Evolutionary conservation across 2,329 filamentous ascomycete species (phyloP), one percentile per base, ranked within the genome.

Genomic region (Aspergillus pseudoviridinutans): DNA sequence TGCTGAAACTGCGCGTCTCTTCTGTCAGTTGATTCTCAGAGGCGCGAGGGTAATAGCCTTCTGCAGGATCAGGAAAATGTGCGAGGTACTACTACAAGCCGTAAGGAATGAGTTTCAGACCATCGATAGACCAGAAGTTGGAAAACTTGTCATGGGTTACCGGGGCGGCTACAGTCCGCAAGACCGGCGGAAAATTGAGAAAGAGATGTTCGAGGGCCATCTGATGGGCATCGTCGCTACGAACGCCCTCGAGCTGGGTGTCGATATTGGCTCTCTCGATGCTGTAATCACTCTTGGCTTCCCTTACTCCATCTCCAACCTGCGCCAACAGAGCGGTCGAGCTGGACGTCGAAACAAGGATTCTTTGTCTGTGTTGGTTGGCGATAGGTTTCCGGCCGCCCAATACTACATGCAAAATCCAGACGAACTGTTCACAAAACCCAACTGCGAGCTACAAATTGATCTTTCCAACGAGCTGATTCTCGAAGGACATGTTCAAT

Each of bases 391-490:
- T 64, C 87, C 92, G 2, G 91, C 91, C 0, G 94, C 99, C 71
- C 94, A 99, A 70, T 87, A 95, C 70, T 99, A 95, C 74, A 99
- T 99, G 94, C 86, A 90, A 60, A 96, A 97, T 62, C 94, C 94
- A 0, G 88, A 94, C 60, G 91, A 96, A 72, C 88, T 99, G 25
- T 82, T 97, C 74, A 94, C 90, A 0, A 91, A 91, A 66, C 92
- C 92, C 0, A 96, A 97, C 63, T 90, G 87, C 63, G 89, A 91
- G 71, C 79, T 97, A 2, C 92, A 94, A 68, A 89, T 97, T 4
- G 94, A 99, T 70, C 78, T 99, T n/a, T 82, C 88, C 49, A 97
- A 97, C 64, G 86, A 96, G 79, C 84, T 97, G 3, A 88, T 97
- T 5, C 80, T 94, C 0, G 94, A 97, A 78, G 93, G 92, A 0